Evolutionary conservation across 441 rosid genomes (phyloP).

Genomic region (Rhodomyrtus psidioides): DNA sequence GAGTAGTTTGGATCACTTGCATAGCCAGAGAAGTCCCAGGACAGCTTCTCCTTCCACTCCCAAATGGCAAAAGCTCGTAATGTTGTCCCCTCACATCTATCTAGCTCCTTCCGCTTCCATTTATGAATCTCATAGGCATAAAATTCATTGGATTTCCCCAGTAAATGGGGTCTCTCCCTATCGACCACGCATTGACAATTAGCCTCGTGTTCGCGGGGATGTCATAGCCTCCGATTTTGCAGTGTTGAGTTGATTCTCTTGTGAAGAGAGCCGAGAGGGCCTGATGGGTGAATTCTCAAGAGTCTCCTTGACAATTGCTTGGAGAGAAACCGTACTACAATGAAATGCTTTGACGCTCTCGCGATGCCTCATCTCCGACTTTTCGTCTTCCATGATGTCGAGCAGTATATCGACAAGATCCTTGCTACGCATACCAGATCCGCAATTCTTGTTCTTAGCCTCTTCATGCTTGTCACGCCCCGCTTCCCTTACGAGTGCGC

Average conservation of each 20-base stretch:
- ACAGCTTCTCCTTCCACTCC: neutral
- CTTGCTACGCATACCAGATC: neutral
- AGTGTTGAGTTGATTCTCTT: neutral
- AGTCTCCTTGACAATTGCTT: neutral
- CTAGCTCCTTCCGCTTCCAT: neutral
- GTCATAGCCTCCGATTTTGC: neutral
- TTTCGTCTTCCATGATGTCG: conserved; percentile 12
- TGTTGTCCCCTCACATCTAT: neutral
- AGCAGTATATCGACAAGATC: conserved; percentile 40
- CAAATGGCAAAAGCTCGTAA: neutral
- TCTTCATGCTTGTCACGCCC: too few species aligned
- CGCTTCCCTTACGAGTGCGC: too few species aligned
- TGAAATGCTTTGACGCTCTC: conserved; percentile 27
- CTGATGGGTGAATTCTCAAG: neutral
- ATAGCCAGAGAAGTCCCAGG: conserved; percentile 8
- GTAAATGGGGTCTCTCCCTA: neutral
- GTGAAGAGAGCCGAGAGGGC: neutral
- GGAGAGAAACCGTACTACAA: conserved; percentile 15
- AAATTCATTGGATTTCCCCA: neutral
- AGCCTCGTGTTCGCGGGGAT: neutral
- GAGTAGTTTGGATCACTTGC: conserved; percentile 1
- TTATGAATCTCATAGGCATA: neutral
- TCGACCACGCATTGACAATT: neutral
- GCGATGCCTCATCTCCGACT: conserved; percentile 18
- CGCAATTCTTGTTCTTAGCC: conserved; percentile 5